These are phyloP conservation scores for Diaporthe ilicicola DNA, from an alignment of 2,329 filamentous ascomycete genomes.

Conservation along the genomic window DNA sequence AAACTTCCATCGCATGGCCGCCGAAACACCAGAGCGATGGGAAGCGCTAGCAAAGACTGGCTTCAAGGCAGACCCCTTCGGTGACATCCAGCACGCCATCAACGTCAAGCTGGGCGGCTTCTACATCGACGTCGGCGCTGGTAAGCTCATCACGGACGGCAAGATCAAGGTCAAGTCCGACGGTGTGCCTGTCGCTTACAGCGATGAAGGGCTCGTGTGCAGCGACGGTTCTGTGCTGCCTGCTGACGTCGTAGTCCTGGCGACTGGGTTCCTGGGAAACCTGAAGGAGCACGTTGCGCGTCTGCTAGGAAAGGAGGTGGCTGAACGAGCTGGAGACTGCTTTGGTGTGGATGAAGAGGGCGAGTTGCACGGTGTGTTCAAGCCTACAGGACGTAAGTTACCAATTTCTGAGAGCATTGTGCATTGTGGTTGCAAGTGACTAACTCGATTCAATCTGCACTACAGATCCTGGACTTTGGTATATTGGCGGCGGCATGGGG, in stretches of 20 bases:
- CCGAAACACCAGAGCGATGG: neutral
- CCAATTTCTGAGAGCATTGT: too few species aligned
- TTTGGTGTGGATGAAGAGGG: neutral
- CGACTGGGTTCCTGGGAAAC: slow-evolving; percentile 51
- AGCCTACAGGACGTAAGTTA: neutral
- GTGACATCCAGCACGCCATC: neutral
- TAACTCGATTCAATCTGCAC: too few species aligned
- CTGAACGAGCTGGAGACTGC: neutral
- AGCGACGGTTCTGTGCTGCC: slow-evolving; percentile 58
- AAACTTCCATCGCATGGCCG: neutral
- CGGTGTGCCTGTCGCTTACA: slow-evolving; percentile 57
- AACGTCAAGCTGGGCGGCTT: slow-evolving; percentile 60
- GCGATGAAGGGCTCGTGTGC: slow-evolving; percentile 49
- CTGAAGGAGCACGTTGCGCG: neutral
- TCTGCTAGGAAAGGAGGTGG: neutral
- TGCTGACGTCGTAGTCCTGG: slow-evolving; percentile 66
- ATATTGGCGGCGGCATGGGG: neutral
- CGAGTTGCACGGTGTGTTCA: neutral
- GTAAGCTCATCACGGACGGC: slow-evolving; percentile 62
- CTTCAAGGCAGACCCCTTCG: neutral
- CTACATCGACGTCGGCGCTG: slow-evolving; percentile 66
- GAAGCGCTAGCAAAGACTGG: neutral
- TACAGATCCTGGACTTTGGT: slow-evolving; percentile 1
- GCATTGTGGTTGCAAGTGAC: too few species aligned
- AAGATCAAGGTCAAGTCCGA: slow-evolving; percentile 63